Evolutionary conservation across 1,284 basidiomycete species (phyloP), one percentile per base, ranked within the genome.

Genomic region (Bjerkandera adusta): DNA sequence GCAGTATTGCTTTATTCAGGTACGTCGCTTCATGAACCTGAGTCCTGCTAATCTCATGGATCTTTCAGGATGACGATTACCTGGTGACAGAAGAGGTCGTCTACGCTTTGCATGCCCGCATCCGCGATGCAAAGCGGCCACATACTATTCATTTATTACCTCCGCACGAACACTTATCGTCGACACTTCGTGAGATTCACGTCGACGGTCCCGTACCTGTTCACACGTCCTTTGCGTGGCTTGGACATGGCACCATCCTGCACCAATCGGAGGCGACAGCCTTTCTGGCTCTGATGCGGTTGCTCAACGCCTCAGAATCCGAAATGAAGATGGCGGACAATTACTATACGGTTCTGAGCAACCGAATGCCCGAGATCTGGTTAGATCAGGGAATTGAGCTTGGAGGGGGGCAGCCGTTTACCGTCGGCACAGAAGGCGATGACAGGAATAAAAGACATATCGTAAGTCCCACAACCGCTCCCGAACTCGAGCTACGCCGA

Each of bases 301-400:
- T 40, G 6, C 60, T 84, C 32, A 67, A 75, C 32, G 62, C 71
- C 27, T 66, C 75, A 0, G 60, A 69, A 3, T 77, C 78, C 33
- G 75, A 83, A 54, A 65, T 71, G 57, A 72, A 75, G 52, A 85
- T 84, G 82, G 80, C 82, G 1, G 84, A 87, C 57, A 86, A 85
- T 53, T 85, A 84, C 55, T 86, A 76, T 57, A 71, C 81, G 3
- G 67, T 86, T 44, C 63, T 86, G 41, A 68, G 67, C 45, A 85
- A 85, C 51, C 56, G 61, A 21, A 57, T 69, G 12, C 69, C 74
- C 1, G 72, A 77, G 51, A 59, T 71, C 13, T 85, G 83, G 81
- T 75, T 81, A 50, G 79, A 83, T 57, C 76, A 81, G 53, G 77
- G 76, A 8, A 71, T 81, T 44, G 76, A 75, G 51, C 69, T 85